Percentiles rank a stretch among this genome's conserved stretches.
phyloP scores from a whole-genome alignment of 2,329 filamentous ascomycete species.

The Microascus cirrosus region DNA sequence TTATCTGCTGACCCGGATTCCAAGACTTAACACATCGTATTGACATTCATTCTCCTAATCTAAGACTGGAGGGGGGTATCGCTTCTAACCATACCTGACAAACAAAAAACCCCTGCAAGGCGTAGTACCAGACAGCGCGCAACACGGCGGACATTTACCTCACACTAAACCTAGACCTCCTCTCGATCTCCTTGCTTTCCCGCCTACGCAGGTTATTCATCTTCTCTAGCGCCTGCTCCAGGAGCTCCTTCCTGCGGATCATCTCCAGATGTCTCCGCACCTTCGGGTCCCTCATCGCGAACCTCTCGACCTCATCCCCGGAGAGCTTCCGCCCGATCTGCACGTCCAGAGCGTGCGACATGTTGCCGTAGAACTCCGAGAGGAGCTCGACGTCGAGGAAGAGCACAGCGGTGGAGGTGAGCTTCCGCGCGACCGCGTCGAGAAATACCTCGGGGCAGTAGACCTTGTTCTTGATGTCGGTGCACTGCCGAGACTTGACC shows the following conservation, averaged over 20 bases:
- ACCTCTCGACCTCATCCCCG: conserved; percentile 72
- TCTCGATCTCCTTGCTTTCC: conserved; percentile 31
- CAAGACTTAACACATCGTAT: background rate
- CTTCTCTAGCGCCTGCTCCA: conserved; percentile 89
- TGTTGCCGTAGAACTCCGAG: conserved; percentile 96
- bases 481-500: conserved; percentile 83
- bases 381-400: conserved; percentile 96
- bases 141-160: background rate
- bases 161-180: conserved; percentile 6
- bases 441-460: conserved; percentile 95
- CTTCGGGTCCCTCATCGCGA: conserved; percentile 88
- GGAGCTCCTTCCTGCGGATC: conserved; percentile 79
- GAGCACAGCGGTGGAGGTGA: conserved; percentile 87
- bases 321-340: conserved; percentile 73
- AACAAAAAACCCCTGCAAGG: background rate
- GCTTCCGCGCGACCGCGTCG: conserved; percentile 91
- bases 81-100: background rate
- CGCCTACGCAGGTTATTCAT: conserved; percentile 85
- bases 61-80: conserved; percentile 4
- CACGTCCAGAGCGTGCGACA: conserved; percentile 82
- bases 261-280: conserved; percentile 83
- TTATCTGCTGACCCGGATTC: conserved; percentile 1
- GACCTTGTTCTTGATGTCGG: conserved; percentile 78
- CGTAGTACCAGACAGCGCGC: background rate
- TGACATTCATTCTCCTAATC: conserved; percentile 1